Evolutionary conservation across 495 filamentous ascomycete genomes (phyloP).

Genomic region (Aspergillus sclerotiicarbonarius): DNA sequence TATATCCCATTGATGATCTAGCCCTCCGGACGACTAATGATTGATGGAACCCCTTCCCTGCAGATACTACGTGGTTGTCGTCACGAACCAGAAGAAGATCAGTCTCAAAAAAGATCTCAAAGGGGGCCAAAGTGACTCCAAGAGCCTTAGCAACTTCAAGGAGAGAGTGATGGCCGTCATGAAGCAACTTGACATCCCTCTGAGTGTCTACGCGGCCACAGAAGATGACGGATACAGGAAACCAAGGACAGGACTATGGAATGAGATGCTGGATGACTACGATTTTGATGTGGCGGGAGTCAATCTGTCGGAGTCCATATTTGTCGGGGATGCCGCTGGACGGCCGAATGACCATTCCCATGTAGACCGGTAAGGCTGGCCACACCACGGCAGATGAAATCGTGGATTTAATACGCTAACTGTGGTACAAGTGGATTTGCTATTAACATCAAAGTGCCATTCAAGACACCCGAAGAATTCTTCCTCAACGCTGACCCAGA

Average conservation of each 20-base stretch:
- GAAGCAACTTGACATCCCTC: conserved; percentile 68
- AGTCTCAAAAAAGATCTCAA: conserved; percentile 72
- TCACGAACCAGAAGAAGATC: conserved; percentile 87
- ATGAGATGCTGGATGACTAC: conserved; percentile 71
- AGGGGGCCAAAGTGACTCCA: conserved; percentile 58
- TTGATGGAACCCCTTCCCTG: conserved; percentile 6
- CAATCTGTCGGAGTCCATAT: conserved; percentile 68
- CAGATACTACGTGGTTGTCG: conserved; percentile 74
- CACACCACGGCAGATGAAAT: not conserved
- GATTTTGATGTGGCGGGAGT: conserved; percentile 62
- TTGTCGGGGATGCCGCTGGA: conserved; percentile 88
- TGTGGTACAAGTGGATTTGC: conserved; percentile 59
- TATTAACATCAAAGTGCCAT: conserved; percentile 73
- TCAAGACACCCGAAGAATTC: conserved; percentile 87
- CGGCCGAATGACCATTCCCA: conserved; percentile 67
- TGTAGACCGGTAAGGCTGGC: conserved; percentile 62
- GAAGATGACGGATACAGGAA: conserved; percentile 79
- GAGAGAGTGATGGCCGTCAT: conserved; percentile 69
- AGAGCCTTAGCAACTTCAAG: conserved; percentile 73
- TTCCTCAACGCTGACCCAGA: conserved; percentile 66
- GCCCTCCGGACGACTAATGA: not conserved
- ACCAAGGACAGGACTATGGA: conserved; percentile 88
- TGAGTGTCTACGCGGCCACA: conserved; percentile 83
- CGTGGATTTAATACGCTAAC: not conserved
- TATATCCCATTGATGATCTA: not conserved